Conservation (phyloP, 805 yeast species). For the Saccharomycopsis sp. region DNA sequence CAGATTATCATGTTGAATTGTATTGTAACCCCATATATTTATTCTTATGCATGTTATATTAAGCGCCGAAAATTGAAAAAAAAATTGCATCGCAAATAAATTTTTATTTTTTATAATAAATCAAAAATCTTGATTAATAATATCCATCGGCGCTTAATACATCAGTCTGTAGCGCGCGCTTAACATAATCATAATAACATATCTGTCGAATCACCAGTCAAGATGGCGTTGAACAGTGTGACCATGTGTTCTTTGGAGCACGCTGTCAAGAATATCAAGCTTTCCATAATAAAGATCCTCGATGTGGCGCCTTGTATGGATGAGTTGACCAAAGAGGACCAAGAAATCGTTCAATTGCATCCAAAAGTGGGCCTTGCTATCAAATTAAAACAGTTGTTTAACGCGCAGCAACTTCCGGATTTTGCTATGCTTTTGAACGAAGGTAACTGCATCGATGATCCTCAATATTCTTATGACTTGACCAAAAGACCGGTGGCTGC, state of each 20-base stretch:
- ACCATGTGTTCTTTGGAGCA: not conserved
- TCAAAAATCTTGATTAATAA: too few species aligned
- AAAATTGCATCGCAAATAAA: too few species aligned
- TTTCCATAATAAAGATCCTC: not conserved
- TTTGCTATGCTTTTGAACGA: not conserved
- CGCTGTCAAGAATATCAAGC: not conserved
- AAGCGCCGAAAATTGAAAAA: too few species aligned
- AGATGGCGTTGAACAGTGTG: not conserved
- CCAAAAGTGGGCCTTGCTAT: not conserved
- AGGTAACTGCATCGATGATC: not conserved
- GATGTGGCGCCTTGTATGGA: constrained; percentile 1
- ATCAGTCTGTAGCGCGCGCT: too few species aligned
- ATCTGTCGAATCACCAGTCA: not conserved
- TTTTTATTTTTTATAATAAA: too few species aligned
- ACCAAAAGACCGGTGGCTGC: not conserved
- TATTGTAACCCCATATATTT: too few species aligned
- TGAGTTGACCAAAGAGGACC: not conserved
- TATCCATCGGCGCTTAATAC: too few species aligned
- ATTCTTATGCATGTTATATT: too few species aligned
- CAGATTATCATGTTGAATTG: too few species aligned
- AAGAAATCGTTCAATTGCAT: not conserved
- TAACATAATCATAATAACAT: not conserved
- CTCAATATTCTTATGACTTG: not conserved
- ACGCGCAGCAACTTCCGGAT: not conserved
- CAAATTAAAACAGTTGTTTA: not conserved